Evolutionary conservation across 352 stramenopile genomes (phyloP).

Genomic region (Phytophthora fragariae): DNA sequence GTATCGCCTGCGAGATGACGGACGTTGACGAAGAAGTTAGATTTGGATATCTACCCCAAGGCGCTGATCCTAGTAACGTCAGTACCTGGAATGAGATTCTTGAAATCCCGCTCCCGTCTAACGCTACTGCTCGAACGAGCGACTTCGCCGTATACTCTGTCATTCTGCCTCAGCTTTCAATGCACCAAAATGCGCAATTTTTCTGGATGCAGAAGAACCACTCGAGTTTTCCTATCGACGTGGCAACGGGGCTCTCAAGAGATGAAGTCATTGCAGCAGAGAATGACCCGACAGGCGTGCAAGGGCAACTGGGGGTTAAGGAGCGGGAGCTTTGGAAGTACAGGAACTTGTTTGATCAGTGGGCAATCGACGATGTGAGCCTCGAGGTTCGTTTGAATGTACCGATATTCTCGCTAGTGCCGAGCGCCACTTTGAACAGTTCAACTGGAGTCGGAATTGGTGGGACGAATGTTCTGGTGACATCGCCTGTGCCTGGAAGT

Average conservation of each 20-base stretch:
- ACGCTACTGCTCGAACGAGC: not conserved
- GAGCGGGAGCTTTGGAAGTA: conserved; percentile 67
- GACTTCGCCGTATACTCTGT: conserved; percentile 37
- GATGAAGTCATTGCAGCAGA: conserved; percentile 37
- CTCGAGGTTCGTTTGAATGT: conserved; percentile 64
- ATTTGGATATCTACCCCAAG: conserved; percentile 53
- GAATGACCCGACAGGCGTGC: conserved; percentile 55
- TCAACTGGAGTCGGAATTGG: conserved; percentile 25
- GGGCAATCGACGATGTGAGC: conserved; percentile 66
- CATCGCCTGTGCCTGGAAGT: conserved; percentile 51
- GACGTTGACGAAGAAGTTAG: conserved; percentile 61
- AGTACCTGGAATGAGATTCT: conserved; percentile 56
- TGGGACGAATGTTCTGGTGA: conserved; percentile 40
- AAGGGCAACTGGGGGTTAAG: conserved; percentile 38
- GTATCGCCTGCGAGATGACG: conserved; percentile 60
- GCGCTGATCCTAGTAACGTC: conserved; percentile 41
- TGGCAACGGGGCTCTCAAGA: conserved; percentile 32
- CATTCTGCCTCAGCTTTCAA: conserved; percentile 46
- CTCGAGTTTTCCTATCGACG: conserved; percentile 71
- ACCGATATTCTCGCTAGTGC: conserved; percentile 40
- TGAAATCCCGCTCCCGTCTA: conserved; percentile 41
- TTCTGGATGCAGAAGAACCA: conserved; percentile 74
- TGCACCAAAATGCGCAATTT: conserved; percentile 59
- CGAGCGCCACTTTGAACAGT: conserved; percentile 15
- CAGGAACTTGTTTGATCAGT: conserved; percentile 82